These are phyloP conservation scores for Pestalotiopsis sp. DNA, from an alignment of 2,329 filamentous ascomycete genomes.

Conservation along the genomic window DNA sequence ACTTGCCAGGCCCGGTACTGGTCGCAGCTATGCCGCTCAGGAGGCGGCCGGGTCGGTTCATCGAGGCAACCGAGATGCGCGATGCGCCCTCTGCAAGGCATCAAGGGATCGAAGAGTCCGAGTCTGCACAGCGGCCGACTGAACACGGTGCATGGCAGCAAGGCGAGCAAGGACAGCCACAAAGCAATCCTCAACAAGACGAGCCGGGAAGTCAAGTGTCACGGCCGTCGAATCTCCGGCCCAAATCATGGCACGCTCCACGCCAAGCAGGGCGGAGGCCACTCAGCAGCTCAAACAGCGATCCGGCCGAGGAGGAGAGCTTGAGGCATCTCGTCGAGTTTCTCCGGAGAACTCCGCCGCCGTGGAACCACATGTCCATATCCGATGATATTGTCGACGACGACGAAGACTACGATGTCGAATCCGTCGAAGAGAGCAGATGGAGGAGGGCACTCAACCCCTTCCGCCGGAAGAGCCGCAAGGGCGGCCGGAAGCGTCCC, in stretches of 20 bases:
- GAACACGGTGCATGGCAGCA: background rate
- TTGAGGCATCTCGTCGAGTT: slow-evolving; percentile 46
- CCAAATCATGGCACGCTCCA: background rate
- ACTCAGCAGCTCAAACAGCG: background rate
- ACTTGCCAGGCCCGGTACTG: background rate
- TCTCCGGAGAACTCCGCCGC: slow-evolving; percentile 50
- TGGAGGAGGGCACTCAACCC: slow-evolving; percentile 46
- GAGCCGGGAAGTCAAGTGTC: background rate
- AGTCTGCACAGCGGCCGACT: background rate
- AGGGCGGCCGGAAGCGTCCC: slow-evolving; percentile 30
- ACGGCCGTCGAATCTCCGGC: background rate
- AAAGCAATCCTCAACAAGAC: background rate
- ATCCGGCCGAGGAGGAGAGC: background rate
- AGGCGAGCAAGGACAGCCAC: background rate
- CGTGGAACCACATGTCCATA: slow-evolving; percentile 52
- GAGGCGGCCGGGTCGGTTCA: background rate
- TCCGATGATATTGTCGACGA: slow-evolving; percentile 24
- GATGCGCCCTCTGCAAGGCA: background rate
- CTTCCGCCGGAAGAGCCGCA: slow-evolving; percentile 35
- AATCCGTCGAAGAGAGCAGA: slow-evolving; percentile 23
- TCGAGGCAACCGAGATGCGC: background rate
- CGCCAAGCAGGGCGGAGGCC: background rate
- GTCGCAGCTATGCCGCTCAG: background rate
- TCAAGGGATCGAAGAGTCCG: background rate
- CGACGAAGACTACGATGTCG: slow-evolving; percentile 18